phyloP scores from a whole-genome alignment of 306 rosid species.

The Pachyrhizus erosus region DNA sequence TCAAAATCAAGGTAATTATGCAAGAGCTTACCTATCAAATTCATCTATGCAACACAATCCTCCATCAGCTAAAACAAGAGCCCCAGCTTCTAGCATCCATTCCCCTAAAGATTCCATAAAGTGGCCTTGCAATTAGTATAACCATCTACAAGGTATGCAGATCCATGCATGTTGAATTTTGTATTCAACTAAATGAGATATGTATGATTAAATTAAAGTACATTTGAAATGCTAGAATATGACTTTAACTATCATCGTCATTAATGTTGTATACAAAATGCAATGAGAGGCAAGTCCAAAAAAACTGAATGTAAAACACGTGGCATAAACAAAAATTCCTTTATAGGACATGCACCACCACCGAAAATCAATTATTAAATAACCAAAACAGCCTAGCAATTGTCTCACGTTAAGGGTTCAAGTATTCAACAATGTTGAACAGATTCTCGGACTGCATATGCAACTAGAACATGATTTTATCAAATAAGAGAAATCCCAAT shows the following conservation, averaged over 20 bases:
- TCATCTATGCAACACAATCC: conserved; percentile 98
- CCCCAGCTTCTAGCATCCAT: conserved; percentile 99
- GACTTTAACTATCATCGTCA: conserved; percentile 13
- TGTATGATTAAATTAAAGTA: conserved; percentile 1
- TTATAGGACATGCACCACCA: neutral
- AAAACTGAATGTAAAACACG: neutral
- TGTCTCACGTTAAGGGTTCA: conserved; percentile 24
- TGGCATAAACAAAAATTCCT: neutral
- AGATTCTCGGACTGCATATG: neutral
- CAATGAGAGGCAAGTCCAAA: neutral
- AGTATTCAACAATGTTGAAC: conserved; percentile 17
- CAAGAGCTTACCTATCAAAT: conserved; percentile 74
- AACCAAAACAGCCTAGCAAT: conserved; percentile 11
- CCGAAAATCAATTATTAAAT: neutral
- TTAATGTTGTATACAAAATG: neutral
- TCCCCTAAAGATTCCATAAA: conserved; percentile 65
- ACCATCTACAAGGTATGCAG: conserved; percentile 3
- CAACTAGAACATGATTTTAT: conserved; percentile 15
- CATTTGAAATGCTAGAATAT: conserved; percentile 26
- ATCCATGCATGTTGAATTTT: conserved; percentile 32
- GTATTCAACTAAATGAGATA: neutral
- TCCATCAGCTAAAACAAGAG: conserved; percentile 98
- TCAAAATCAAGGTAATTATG: conserved; percentile 26
- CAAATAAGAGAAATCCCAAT: conserved; percentile 11
- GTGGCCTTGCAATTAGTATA: conserved; percentile 28